Evolutionary conservation across 2,329 filamentous ascomycete species (phyloP).

Genomic region (Pestalotiopsis sp.): DNA sequence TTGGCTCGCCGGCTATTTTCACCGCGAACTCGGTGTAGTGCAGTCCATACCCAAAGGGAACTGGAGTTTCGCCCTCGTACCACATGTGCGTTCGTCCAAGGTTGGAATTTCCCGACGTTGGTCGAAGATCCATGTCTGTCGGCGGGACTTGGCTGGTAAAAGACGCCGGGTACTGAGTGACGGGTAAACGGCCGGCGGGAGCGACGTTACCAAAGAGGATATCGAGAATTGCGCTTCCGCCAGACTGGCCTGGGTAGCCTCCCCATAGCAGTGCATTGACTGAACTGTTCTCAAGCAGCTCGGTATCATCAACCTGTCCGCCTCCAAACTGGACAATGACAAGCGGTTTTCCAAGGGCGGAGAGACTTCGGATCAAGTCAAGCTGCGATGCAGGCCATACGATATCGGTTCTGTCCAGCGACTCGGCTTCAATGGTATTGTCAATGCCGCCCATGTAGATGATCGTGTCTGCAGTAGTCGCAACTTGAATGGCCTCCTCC

Average conservation of each 20-base stretch:
- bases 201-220: conserved; percentile 47
- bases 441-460: conserved; percentile 56
- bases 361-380: conserved; percentile 48
- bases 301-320: conserved; percentile 44
- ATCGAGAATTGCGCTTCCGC: conserved; percentile 50
- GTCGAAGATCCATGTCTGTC: conserved; percentile 51
- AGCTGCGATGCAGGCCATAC: conserved; percentile 55
- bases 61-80: conserved; percentile 42
- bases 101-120: conserved; percentile 34
- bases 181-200: conserved; percentile 48
- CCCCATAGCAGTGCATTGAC: conserved; percentile 52
- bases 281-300: conserved; percentile 44
- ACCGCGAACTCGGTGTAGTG: conserved; percentile 49
- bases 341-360: conserved; percentile 46
- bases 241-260: conserved; percentile 55
- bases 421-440: conserved; percentile 44
- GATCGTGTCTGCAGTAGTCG: conserved; percentile 50
- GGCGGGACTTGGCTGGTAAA: conserved; percentile 47
- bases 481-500: conserved; percentile 35
- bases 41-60: conserved; percentile 47
- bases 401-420: conserved; percentile 51
- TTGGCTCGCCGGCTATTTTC: conserved; percentile 9
- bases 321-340: conserved; percentile 53
- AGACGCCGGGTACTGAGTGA: conserved; percentile 49
- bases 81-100: conserved; percentile 53